Evolutionary conservation across 164 flowering plant species (phyloP).

Genomic region (Aristolochia fimbriata): DNA sequence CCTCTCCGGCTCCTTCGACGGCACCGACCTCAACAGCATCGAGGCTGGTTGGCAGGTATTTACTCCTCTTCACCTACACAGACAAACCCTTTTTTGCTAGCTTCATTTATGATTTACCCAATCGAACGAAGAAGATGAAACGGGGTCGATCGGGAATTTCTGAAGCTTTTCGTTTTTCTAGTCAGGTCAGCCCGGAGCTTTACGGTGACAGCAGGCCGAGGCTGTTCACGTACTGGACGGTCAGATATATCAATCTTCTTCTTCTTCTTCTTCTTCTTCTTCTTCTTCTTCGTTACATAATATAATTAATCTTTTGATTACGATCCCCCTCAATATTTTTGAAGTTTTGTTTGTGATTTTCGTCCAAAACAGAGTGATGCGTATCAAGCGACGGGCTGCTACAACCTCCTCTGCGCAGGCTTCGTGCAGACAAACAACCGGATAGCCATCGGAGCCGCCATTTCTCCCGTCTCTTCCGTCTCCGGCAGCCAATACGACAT

Average conservation of each 20-base stretch:
- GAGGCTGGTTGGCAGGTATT: constrained; percentile 99
- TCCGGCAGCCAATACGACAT: constrained; percentile 85
- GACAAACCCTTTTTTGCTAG: too few relatives aligned
- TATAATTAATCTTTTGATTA: too few relatives aligned
- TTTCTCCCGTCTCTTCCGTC: constrained; percentile 75
- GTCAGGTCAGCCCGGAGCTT: constrained; percentile 99
- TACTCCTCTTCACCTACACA: constrained; percentile 5
- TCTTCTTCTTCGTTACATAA: background rate
- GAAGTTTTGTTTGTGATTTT: constrained; percentile 6
- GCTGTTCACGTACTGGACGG: constrained; percentile 99
- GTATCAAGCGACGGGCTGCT: constrained; percentile 90
- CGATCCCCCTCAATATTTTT: too few relatives aligned
- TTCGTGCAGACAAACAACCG: constrained; percentile 75
- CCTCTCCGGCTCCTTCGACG: constrained; percentile 87
- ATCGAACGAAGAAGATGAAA: too few relatives aligned
- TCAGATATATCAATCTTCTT: constrained; percentile 27
- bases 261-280: background rate
- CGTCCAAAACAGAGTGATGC: constrained; percentile 62
- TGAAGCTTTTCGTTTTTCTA: constrained; percentile 64
- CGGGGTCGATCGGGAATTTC: too few relatives aligned
- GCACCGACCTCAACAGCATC: constrained; percentile 96
- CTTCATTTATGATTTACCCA: background rate
- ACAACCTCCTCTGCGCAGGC: constrained; percentile 92
- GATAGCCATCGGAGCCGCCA: constrained; percentile 95
- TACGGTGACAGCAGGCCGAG: constrained; percentile 97